Evolutionary conservation across 805 yeast species (phyloP), one percentile per base, ranked within the genome.

Genomic region (Jamesozyma lodderae): DNA sequence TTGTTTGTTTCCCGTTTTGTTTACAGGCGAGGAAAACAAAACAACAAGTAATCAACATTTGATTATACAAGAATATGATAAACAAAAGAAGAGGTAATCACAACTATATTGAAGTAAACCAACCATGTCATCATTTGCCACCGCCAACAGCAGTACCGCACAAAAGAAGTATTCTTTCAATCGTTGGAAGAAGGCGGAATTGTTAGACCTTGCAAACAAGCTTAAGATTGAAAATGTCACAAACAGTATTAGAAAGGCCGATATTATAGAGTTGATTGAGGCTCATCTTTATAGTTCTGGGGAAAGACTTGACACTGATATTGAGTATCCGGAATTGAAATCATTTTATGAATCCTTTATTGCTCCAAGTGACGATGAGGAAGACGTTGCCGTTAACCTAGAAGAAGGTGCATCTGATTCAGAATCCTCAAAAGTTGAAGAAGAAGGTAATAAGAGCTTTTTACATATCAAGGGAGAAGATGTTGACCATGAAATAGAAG

Each of bases 281-380:
- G 35, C 41, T 14, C 42, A 53, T 33, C 36, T 57, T 35, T 31
- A 40, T 15, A 20, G 31, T 9, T 35, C 53, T 29, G 46, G 42
- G 3, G 35, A 36, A 6, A 55, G 57, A 4, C 33, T 55, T 28
- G 54, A 55, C 19, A 38, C 45, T 22, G 44, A 44, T 6, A 35
- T 47, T 10, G 59, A 52, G 16, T 55, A 33, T 39, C 60, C 59
- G 17, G 60, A 55, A 40, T 43, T 57, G 40, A 45, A 45, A 35
- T 33, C 48, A 3, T 56, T 46, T 34, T 53, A 50, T 40, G 48
- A 46, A 20, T 33, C 42, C 13, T 28, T 38, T n/a, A 18, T 5
- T 19, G 21, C 13, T 16, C 23, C 26, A 11, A 10, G 18, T 16
- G 34, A 22, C 4, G 32, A 31, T 15, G 34, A 27, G 2, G 35